phyloP scores from a whole-genome alignment of 495 filamentous ascomycete genomes.

The Penicillium argentinense region DNA sequence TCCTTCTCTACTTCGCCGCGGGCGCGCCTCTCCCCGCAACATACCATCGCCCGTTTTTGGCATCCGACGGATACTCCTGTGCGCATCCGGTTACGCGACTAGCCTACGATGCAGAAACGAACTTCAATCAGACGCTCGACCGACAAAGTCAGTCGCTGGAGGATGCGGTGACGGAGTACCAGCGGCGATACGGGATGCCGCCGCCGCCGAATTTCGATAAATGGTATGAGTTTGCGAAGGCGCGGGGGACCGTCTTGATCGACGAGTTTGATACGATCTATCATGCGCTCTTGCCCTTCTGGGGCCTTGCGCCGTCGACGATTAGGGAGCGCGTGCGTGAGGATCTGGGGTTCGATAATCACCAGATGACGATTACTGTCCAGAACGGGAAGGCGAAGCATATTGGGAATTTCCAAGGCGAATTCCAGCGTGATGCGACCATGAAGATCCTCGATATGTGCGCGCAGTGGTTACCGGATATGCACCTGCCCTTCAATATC shows the following conservation, averaged over 20 bases:
- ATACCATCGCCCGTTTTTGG: not conserved
- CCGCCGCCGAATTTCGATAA: conserved; percentile 66
- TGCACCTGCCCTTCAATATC: conserved; percentile 73
- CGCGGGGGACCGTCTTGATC: conserved; percentile 54
- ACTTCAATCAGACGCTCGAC: conserved; percentile 7
- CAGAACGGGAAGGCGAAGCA: conserved; percentile 3
- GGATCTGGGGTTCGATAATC: conserved; percentile 7
- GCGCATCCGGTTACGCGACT: conserved; percentile 10
- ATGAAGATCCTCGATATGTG: conserved; percentile 6
- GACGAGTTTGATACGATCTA: conserved; percentile 58
- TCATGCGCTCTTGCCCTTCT: conserved; percentile 62
- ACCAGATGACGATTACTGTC: conserved; percentile 10
- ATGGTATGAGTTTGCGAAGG: conserved; percentile 63
- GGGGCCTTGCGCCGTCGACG: conserved; percentile 22
- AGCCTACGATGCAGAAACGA: not conserved
- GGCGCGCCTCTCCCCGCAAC: not conserved
- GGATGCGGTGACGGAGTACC: conserved; percentile 41
- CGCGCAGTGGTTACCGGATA: conserved; percentile 56
- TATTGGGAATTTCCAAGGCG: conserved; percentile 5
- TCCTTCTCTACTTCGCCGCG: not conserved
- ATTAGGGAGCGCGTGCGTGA: conserved; percentile 14
- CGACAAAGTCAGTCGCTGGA: conserved; percentile 8
- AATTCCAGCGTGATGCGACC: conserved; percentile 8
- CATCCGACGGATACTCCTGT: conserved; percentile 4
- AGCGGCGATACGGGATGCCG: conserved; percentile 51